phyloP scores from a whole-genome alignment of 345 rosid species.

The Theobroma cacao region DNA sequence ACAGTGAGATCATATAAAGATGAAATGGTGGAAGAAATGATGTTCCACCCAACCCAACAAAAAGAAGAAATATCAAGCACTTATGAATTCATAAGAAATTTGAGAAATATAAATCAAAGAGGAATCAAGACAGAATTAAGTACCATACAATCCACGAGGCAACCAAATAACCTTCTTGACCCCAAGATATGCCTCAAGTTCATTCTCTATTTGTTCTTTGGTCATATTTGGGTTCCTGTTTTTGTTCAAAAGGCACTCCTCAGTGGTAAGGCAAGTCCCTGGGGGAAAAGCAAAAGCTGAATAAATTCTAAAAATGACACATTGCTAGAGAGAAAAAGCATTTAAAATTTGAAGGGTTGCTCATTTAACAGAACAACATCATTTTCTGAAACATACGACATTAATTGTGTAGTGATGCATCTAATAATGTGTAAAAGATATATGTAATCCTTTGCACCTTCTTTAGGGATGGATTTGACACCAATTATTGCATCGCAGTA shows the following conservation, averaged over 20 bases:
- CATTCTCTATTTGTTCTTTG: slow-evolving; percentile 73
- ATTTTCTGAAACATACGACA: not conserved
- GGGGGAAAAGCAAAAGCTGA: slow-evolving; percentile 14
- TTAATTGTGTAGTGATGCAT: not conserved
- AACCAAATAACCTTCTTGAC: slow-evolving; percentile 75
- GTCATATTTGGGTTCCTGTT: slow-evolving; percentile 77
- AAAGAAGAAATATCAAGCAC: not conserved
- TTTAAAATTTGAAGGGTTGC: not conserved
- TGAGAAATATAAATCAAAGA: not conserved
- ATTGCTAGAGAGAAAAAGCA: not conserved
- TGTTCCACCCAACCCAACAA: not conserved
- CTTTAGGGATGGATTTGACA: not conserved
- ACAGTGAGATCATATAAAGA: not conserved
- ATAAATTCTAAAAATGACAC: not conserved
- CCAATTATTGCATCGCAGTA: not conserved
- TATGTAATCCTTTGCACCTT: not conserved
- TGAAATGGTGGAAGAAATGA: not conserved
- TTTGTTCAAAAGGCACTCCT: slow-evolving; percentile 89
- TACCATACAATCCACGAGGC: slow-evolving; percentile 83
- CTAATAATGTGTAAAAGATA: not conserved
- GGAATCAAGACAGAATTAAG: slow-evolving; percentile 3
- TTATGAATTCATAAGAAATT: not conserved
- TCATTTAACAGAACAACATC: not conserved
- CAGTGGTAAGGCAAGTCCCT: slow-evolving; percentile 93
- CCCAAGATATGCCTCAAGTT: slow-evolving; percentile 73